Percentiles rank a stretch among this genome's conserved stretches.
These are phyloP conservation scores for Candida nitratophila DNA, from an alignment of 805 yeast species.

Conservation along the genomic window DNA sequence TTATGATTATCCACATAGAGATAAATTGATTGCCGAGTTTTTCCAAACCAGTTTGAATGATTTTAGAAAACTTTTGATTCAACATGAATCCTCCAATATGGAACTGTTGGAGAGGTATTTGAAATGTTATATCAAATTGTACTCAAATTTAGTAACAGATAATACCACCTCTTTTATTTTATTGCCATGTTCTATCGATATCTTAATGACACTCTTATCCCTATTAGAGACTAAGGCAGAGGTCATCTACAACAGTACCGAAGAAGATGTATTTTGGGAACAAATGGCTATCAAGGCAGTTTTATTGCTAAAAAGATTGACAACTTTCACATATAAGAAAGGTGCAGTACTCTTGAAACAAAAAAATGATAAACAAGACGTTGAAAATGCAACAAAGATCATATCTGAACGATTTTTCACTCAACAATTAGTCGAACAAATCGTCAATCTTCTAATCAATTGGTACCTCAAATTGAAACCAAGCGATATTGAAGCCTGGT, in stretches of 20 bases:
- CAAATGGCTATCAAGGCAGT: slow-evolving; percentile 61
- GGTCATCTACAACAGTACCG: slow-evolving; percentile 50
- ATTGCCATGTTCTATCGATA: slow-evolving; percentile 54
- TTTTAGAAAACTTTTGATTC: slow-evolving; percentile 45
- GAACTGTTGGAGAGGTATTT: slow-evolving; percentile 62
- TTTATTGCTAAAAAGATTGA: slow-evolving; percentile 53
- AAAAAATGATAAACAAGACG: slow-evolving; percentile 57
- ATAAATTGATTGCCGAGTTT: slow-evolving; percentile 51
- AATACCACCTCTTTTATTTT: slow-evolving; percentile 69
- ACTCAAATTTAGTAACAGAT: slow-evolving; percentile 46
- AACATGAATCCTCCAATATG: slow-evolving; percentile 42
- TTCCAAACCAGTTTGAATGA: slow-evolving; percentile 50
- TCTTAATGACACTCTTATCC: slow-evolving; percentile 54
- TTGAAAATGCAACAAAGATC: slow-evolving; percentile 46
- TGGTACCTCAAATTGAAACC: slow-evolving; percentile 74
- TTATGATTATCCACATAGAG: slow-evolving; percentile 60
- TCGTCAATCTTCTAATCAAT: slow-evolving; percentile 61
- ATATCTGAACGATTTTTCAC: slow-evolving; percentile 53
- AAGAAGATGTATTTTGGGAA: slow-evolving; percentile 67
- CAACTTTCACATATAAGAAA: slow-evolving; percentile 54
- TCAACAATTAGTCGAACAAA: slow-evolving; percentile 42
- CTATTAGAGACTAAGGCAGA: slow-evolving; percentile 59
- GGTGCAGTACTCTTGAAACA: slow-evolving; percentile 61
- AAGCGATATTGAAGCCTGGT: slow-evolving; percentile 76
- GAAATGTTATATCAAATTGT: slow-evolving; percentile 70